Conservation (phyloP, 2,329 filamentous ascomycete genomes). For the Bisporella sp. region DNA sequence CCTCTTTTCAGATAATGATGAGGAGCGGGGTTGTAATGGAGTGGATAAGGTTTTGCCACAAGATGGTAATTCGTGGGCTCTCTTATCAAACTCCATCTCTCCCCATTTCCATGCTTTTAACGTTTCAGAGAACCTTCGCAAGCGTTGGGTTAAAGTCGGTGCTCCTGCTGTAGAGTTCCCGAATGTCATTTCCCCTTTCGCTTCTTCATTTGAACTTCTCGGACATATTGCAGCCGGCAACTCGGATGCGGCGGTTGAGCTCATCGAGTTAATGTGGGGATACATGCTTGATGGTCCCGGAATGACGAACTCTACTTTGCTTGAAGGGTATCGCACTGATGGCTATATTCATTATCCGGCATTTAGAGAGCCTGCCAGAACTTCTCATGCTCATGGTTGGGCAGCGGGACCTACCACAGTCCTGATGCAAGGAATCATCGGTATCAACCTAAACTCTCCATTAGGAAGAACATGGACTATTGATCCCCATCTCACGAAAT, state of each 20-base stretch:
- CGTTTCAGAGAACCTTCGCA: conserved; percentile 16
- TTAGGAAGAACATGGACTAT: conserved; percentile 32
- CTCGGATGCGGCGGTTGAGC: conserved; percentile 31
- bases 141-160: conserved; percentile 37
- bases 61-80: conserved; percentile 50
- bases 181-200: conserved; percentile 40
- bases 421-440: conserved; percentile 36
- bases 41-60: conserved; percentile 51
- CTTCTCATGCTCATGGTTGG: conserved; percentile 43
- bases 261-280: conserved; percentile 42
- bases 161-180: conserved; percentile 40
- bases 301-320: conserved; percentile 31
- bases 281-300: conserved; percentile 43
- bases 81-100: conserved; percentile 26
- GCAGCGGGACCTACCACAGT: conserved; percentile 39
- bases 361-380: conserved; percentile 25
- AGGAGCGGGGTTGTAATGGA: conserved; percentile 34
- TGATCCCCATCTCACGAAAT: conserved; percentile 32
- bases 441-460: conserved; percentile 31
- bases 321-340: conserved; percentile 31
- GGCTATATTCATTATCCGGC: conserved; percentile 30
- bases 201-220: conserved; percentile 39
- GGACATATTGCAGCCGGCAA: conserved; percentile 36
- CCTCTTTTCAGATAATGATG: conserved; percentile 43
- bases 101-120: conserved; percentile 3